Base-by-base conservation (phyloP, 352 stramenopile species). In the Pythium aphanidermatum region DNA sequence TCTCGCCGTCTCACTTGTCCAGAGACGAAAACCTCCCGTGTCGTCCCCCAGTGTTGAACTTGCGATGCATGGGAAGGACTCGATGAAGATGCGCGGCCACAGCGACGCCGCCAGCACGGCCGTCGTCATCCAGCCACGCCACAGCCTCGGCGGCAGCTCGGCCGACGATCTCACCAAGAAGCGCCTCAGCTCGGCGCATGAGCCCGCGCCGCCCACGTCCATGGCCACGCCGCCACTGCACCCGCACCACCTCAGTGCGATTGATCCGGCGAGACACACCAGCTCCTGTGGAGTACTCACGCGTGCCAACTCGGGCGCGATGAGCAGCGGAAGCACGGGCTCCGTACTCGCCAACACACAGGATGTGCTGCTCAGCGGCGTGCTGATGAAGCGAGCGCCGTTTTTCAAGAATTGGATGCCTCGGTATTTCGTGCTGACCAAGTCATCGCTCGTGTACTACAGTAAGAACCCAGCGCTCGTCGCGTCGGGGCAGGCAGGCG, bases 341-440 rank as follows among this genome's bases (percentile, higher is more conserved):
- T 50, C 28, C 32, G 39, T 40, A 20, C 41, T 47, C 14, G 53
- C 35, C 39, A 46, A 46, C n/a, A 55, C 58, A 14, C 62, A 73
- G 27, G 70, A 88, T 21, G 62, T 84, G 10, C 56, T 88, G 19
- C 54, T 85, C n/a, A 80, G 60, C 35, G 76, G 70, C 32, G 48
- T 68, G 32, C 53, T 93, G 24, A 63, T 55, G 32, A 89, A 89
- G 46, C 75, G 78, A 41, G 74, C 75, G 19, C 74, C 84, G 34
- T 73, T 93, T 32, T 85, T 89, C 47, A 82, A 83, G 53, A 71
- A 68, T 42, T 93, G 78, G 78, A 47, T 88, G 28, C 64, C 72
- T 20, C 59, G 78, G 0, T 76, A 85, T 44, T 75, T 89, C 32
- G 67, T 87, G 20, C 47, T 93, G n/a, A 83, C 74, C 4, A 60